Percentiles rank a stretch among this genome's conserved stretches.
Conservation (phyloP, 2,329 filamentous ascomycete species). For the Fusarium palustre region DNA sequence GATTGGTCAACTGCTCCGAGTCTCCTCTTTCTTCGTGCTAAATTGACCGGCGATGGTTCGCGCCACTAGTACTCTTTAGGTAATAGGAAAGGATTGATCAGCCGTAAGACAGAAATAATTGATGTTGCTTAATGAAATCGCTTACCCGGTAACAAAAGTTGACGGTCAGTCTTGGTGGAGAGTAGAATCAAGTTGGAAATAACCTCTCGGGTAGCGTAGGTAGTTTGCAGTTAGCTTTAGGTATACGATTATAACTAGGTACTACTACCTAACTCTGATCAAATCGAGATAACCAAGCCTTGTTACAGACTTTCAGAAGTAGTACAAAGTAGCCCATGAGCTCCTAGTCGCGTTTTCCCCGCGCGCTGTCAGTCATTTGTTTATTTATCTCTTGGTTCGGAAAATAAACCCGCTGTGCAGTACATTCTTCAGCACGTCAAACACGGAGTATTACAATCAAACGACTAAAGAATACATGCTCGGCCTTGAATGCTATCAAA, state of each 20-base stretch:
- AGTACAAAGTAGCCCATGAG: background rate
- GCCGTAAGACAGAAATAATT: slow-evolving; percentile 2
- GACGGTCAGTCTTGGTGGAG: background rate
- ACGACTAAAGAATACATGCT: background rate
- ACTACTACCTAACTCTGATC: background rate
- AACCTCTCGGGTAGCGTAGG: background rate
- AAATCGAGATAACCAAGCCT: background rate
- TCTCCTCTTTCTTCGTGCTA: slow-evolving; percentile 39
- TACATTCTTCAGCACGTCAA: background rate
- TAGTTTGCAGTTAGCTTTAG: background rate
- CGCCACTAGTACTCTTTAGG: slow-evolving; percentile 34
- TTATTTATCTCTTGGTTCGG: slow-evolving; percentile 28
- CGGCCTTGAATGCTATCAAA: background rate
- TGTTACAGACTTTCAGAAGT: background rate
- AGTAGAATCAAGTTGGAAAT: background rate
- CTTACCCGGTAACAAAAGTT: slow-evolving; percentile 3
- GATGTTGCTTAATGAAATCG: slow-evolving; percentile 13
- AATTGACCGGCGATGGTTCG: slow-evolving; percentile 34
- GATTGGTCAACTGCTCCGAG: slow-evolving; percentile 43
- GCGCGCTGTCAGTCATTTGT: slow-evolving; percentile 12
- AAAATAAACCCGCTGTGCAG: slow-evolving; percentile 18
- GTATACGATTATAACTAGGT: background rate
- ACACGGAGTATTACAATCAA: background rate
- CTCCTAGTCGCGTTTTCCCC: slow-evolving; percentile 15
- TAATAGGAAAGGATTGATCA: slow-evolving; percentile 20